Conservation (phyloP, 257 asterid species). For the Solanum chiquidenum region DNA sequence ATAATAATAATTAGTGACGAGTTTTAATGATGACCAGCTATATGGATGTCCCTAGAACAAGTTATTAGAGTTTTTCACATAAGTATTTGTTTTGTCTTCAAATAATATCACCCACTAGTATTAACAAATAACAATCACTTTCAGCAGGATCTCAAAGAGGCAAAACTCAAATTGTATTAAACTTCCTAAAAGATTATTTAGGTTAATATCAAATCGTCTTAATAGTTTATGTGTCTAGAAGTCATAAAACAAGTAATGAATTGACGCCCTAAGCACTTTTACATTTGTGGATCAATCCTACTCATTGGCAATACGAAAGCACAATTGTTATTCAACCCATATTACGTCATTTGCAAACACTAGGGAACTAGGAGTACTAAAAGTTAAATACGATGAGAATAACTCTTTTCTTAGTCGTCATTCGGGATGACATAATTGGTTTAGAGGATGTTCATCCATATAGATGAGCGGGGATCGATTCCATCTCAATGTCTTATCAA, state of each 20-base stretch:
- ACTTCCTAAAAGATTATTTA: not conserved
- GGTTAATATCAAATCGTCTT: not conserved
- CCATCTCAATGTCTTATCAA: accelerated
- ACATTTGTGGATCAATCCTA: not conserved
- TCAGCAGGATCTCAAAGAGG: not conserved
- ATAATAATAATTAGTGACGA: not conserved
- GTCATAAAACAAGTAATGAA: not conserved
- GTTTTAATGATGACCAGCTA: not conserved
- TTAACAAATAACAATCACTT: not conserved
- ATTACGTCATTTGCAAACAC: not conserved
- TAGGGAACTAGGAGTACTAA: not conserved
- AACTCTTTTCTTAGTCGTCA: not conserved
- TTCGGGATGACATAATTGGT: not conserved
- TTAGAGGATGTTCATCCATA: not conserved
- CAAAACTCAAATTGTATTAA: not conserved
- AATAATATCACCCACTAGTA: not conserved
- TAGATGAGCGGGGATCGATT: not conserved
- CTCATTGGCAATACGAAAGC: too few relatives aligned
- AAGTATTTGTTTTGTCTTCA: not conserved
- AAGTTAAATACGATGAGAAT: not conserved
- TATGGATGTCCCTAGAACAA: not conserved
- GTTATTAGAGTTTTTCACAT: not conserved
- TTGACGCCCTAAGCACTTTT: not conserved
- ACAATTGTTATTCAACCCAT: not conserved
- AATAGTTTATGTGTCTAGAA: not conserved